Evolutionary conservation across 179 eudicot species (phyloP).

Genomic region (Gypsophila paniculata): DNA sequence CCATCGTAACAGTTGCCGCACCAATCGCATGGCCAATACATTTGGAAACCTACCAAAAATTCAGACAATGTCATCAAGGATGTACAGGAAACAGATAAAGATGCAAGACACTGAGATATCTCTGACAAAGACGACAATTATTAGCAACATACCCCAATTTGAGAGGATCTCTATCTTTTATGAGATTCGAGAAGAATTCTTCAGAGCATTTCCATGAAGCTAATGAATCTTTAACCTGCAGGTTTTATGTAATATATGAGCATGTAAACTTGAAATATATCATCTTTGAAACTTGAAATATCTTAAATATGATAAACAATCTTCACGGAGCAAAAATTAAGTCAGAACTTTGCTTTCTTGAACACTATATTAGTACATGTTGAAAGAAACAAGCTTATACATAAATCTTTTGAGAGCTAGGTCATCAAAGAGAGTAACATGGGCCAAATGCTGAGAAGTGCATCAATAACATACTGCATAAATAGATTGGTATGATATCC

Average conservation of each 20-base stretch:
- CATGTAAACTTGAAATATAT: background rate
- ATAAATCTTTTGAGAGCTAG: background rate
- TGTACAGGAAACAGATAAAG: constrained; percentile 13
- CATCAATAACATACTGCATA: constrained; percentile 5
- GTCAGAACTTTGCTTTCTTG: background rate
- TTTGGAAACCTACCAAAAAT: constrained; percentile 68
- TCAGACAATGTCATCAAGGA: background rate
- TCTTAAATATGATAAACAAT: background rate
- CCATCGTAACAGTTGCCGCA: constrained; percentile 82
- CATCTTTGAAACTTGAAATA: background rate
- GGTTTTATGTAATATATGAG: background rate
- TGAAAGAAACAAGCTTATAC: background rate
- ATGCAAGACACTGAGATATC: background rate
- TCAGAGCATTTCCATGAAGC: constrained; percentile 99
- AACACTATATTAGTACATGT: background rate
- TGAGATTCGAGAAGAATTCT: constrained; percentile 76
- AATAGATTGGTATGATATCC: too few relatives aligned
- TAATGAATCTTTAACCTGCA: constrained; percentile 61
- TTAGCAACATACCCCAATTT: constrained; percentile 61
- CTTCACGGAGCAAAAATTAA: background rate
- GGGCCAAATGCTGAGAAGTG: constrained; percentile 8
- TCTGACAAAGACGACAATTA: constrained; percentile 12
- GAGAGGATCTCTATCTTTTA: constrained; percentile 84
- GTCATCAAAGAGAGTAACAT: background rate
- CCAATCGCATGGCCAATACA: constrained; percentile 85